Conservation (phyloP, 1,139 yeast species). For the Suhomyces bolitotheri region DNA sequence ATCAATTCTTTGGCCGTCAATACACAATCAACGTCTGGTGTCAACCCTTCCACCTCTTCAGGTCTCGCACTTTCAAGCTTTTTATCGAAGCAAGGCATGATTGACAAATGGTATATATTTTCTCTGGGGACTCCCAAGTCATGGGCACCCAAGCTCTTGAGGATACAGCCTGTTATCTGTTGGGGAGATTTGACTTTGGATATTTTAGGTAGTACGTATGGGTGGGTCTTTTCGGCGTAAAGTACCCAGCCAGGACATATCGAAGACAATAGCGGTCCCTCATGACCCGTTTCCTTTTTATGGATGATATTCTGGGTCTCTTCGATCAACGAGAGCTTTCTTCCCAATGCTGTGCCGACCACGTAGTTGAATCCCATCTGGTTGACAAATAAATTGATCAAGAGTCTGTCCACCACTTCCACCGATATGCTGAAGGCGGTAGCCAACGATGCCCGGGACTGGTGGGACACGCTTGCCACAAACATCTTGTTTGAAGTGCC, state of each 20-base stretch:
- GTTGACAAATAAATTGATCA: constrained; percentile 57
- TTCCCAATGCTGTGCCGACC: constrained; percentile 83
- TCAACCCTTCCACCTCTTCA: constrained; percentile 42
- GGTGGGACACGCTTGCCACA: constrained; percentile 84
- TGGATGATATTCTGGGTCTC: constrained; percentile 53
- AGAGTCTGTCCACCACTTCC: constrained; percentile 57
- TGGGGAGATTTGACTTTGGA: constrained; percentile 83
- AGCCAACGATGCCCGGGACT: constrained; percentile 80
- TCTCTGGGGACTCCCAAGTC: constrained; percentile 36
- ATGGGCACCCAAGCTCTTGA: constrained; percentile 57
- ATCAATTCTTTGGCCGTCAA: constrained; percentile 87
- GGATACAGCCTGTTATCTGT: constrained; percentile 80
- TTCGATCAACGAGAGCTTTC: constrained; percentile 66
- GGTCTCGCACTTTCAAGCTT: constrained; percentile 92
- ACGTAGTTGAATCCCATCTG: constrained; percentile 71
- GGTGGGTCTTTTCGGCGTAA: constrained; percentile 94
- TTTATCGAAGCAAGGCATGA: constrained; percentile 98
- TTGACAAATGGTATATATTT: constrained; percentile 71
- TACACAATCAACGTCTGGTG: constrained; percentile 85
- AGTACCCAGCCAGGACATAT: constrained; percentile 97
- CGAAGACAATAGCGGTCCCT: constrained; percentile 57
- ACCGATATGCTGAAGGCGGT: constrained; percentile 59
- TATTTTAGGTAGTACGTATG: constrained; percentile 65
- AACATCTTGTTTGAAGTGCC: constrained; percentile 39
- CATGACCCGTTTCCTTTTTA: constrained; percentile 19